Evolutionary conservation across 257 asterid species (phyloP).

Genomic region (Penstemon davidsonii): DNA sequence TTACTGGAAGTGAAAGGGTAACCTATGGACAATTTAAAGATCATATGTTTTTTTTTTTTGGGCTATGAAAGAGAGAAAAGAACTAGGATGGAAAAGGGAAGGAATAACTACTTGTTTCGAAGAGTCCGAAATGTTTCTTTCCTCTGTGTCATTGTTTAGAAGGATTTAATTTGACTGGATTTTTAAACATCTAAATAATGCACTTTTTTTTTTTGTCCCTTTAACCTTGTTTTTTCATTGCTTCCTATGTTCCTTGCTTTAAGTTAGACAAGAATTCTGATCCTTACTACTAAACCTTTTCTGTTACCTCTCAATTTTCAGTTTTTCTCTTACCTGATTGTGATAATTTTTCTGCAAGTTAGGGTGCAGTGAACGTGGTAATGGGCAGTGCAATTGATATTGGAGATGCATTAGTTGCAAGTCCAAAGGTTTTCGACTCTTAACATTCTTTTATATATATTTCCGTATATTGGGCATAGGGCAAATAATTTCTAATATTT

Average conservation of each 20-base stretch:
- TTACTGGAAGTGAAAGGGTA: background rate
- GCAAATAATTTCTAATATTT: slow-evolving; percentile 20
- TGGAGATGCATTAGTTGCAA: slow-evolving; percentile 81
- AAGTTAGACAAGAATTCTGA: slow-evolving; percentile 7
- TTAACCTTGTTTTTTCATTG: background rate
- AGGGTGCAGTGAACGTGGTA: slow-evolving; percentile 93
- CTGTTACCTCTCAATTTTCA: slow-evolving; percentile 11
- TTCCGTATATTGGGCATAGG: slow-evolving; percentile 1
- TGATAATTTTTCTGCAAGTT: slow-evolving; percentile 35
- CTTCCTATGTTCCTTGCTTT: slow-evolving; percentile 2
- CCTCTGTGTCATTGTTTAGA: background rate
- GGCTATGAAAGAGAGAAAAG: slow-evolving; percentile 19
- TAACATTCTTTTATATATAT: slow-evolving; percentile 17
- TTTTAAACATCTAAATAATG: slow-evolving; percentile 20
- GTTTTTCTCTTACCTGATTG: slow-evolving; percentile 20
- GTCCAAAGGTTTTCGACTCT: slow-evolving; percentile 55
- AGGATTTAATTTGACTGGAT: slow-evolving; percentile 21
- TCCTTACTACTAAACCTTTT: slow-evolving; percentile 18
- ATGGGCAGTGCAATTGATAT: slow-evolving; percentile 91
- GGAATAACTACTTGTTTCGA: background rate
- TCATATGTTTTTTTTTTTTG: too few species aligned
- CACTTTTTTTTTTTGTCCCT: slow-evolving; percentile 15
- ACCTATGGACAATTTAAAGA: too few species aligned
- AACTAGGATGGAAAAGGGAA: slow-evolving; percentile 12
- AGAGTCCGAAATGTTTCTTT: too few species aligned